Evolutionary conservation across 208 protist genomes (phyloP).

Genomic region (Crithidia acanthocephali): DNA sequence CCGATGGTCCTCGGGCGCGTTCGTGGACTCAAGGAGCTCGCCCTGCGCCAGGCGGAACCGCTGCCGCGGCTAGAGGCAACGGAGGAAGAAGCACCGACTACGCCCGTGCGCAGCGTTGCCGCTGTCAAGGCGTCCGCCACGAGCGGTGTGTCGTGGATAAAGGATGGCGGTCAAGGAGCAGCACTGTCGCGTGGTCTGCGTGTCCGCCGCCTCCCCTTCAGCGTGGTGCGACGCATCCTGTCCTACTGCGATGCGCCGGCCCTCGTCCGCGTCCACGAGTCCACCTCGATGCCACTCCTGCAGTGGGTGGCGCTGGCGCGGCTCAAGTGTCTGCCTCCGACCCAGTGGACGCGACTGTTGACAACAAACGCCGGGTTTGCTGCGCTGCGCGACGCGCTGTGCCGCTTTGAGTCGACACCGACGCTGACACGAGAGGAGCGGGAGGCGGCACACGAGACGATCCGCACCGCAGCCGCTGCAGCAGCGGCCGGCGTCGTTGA

Average conservation of each 20-base stretch:
- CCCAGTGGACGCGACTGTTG: constrained; percentile 22
- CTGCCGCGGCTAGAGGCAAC: constrained; percentile 1
- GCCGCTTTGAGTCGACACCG: background rate
- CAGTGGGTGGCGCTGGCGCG: constrained; percentile 31
- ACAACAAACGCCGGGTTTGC: constrained; percentile 11
- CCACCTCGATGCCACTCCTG: constrained; percentile 45
- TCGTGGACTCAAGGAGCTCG: constrained; percentile 1
- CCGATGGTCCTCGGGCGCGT: background rate
- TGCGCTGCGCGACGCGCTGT: constrained; percentile 2
- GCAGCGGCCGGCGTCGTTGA: background rate
- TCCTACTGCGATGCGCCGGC: constrained; percentile 38
- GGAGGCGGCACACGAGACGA: constrained; percentile 4
- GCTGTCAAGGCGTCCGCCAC: background rate
- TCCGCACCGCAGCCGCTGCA: background rate
- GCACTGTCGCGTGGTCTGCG: background rate
- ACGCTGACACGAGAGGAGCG: constrained; percentile 15
- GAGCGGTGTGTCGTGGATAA: background rate
- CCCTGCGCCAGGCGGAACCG: background rate
- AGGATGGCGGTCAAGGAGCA: background rate
- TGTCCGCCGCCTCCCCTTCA: constrained; percentile 44
- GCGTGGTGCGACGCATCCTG: constrained; percentile 39
- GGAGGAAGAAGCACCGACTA: background rate
- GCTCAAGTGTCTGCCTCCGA: constrained; percentile 20
- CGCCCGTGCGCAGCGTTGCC: background rate
- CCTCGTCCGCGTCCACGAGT: constrained; percentile 36